Percentiles rank a stretch among this genome's conserved stretches.
phyloP scores from a whole-genome alignment of 129 eudicot species.

The Chrysanthemum lavandulifolium region DNA sequence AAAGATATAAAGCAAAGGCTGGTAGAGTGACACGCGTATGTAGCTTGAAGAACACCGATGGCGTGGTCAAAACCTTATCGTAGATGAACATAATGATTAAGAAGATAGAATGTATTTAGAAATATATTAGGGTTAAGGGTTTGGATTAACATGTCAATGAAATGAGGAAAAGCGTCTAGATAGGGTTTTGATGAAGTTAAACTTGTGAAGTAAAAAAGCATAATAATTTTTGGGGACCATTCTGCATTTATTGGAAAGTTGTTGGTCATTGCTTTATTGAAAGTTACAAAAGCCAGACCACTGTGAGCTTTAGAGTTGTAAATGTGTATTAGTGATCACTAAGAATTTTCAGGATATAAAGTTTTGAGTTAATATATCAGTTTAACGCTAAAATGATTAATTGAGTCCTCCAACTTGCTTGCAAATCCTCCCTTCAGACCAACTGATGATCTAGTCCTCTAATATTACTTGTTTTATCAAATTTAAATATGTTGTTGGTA shows the following conservation, averaged over 20 bases:
- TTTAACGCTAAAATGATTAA: no score
- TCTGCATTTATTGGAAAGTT: conserved; percentile 38
- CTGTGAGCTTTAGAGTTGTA: neutral
- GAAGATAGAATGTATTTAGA: neutral
- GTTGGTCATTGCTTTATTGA: conserved; percentile 44
- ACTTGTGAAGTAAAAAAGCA: conserved; percentile 13
- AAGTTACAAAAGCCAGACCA: conserved; percentile 38
- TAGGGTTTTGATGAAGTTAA: conserved; percentile 30
- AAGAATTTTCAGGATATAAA: no score
- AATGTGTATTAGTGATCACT: neutral
- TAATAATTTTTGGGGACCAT: conserved; percentile 38
- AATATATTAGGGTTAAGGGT: conserved; percentile 18
- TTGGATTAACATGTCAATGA: conserved; percentile 22
- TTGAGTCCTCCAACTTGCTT: no score
- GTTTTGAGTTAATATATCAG: no score
- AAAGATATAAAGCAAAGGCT: conserved; percentile 50
- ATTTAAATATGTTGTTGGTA: no score
- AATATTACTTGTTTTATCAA: no score
- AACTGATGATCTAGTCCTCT: no score
- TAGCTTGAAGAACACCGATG: conserved; percentile 20
- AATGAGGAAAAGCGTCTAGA: neutral
- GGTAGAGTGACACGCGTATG: conserved; percentile 43
- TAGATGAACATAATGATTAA: conserved; percentile 21
- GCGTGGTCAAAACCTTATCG: conserved; percentile 36
- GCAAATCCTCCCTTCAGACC: no score